Base-by-base conservation (phyloP, 768 basidiomycete genomes). In the Agrocybe praecox region DNA sequence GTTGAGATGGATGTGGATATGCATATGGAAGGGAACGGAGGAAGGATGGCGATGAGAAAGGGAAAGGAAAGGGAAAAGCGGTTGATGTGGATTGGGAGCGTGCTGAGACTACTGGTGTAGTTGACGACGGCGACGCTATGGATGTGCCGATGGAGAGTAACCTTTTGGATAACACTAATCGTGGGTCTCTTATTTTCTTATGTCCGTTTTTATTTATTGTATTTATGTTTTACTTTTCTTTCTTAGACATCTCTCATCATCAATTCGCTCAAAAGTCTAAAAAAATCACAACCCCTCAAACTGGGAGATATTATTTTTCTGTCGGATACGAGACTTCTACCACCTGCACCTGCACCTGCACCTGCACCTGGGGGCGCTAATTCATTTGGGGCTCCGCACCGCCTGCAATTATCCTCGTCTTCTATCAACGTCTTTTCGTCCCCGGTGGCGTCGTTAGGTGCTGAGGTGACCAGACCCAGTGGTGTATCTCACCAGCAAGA, bases 81-180 rank as follows among this genome's bases (percentile, higher is more conserved):
- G 53, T 61, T 22, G 66, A 68, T 51, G 58, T 57, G 47, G 65
- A 40, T 40, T 7, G 33, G 15, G n/a, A n/a, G n/a, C 26, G 49
- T 34, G 58, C 54, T 36, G 56, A 43, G n/a, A 49, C 45, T 19
- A 60, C 44, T 3, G 36, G 33, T 21, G n/a, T 29, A 26, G 46
- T 23, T 34, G 52, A 46, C 14, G 19, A 18, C 44, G 60, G 49
- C 2, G 47, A 55, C n/a, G 61, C 55, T 1, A 61, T 66, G 63
- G 67, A 65, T 23, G 58, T 66, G 9, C 66, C 64, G 19, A 62
- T 58, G 54, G 64, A 63, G 49, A 51, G 29, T 12, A 62, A 56
- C 45, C 78, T 79, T 63, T 63, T 69, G 33, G 80, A 81, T 60
- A 80, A 81, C 46, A 82, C 80, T 2, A 81, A 82, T 53, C 72